phyloP scores from a whole-genome alignment of 441 rosid species.

The Gossypium schwendimanii region DNA sequence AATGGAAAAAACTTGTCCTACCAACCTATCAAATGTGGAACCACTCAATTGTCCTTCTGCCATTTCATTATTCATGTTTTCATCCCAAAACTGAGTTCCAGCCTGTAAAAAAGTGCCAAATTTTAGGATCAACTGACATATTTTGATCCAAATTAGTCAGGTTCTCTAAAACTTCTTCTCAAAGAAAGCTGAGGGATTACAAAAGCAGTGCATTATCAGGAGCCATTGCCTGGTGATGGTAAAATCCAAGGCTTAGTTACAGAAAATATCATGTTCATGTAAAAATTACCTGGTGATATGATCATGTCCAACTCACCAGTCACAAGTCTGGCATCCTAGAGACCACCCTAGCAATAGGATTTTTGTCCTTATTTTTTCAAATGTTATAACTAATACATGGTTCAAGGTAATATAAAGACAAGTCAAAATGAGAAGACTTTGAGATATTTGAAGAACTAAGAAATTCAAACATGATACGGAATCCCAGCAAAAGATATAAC shows the following conservation, averaged over 20 bases:
- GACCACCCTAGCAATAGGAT: neutral
- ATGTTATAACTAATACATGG: neutral
- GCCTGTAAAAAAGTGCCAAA: conserved; percentile 39
- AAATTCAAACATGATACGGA: neutral
- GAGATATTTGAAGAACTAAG: neutral
- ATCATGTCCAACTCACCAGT: neutral
- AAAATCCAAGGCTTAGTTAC: neutral
- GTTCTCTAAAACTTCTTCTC: neutral
- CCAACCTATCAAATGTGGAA: conserved; percentile 67
- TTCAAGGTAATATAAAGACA: neutral
- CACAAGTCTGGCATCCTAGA: neutral
- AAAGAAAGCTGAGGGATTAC: conserved; percentile 1
- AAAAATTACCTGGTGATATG: neutral
- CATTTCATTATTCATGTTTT: conserved; percentile 73
- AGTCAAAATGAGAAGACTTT: neutral
- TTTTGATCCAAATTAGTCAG: neutral
- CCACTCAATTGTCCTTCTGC: conserved; percentile 75
- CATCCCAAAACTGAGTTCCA: conserved; percentile 97
- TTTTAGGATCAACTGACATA: neutral
- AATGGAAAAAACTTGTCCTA: conserved; percentile 17
- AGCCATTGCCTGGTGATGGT: neutral
- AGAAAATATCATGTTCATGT: neutral
- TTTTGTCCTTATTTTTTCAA: neutral
- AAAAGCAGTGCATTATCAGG: neutral
- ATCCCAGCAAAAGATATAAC: neutral